phyloP scores from a whole-genome alignment of 106 monocot species.

The Acorus calamus region DNA sequence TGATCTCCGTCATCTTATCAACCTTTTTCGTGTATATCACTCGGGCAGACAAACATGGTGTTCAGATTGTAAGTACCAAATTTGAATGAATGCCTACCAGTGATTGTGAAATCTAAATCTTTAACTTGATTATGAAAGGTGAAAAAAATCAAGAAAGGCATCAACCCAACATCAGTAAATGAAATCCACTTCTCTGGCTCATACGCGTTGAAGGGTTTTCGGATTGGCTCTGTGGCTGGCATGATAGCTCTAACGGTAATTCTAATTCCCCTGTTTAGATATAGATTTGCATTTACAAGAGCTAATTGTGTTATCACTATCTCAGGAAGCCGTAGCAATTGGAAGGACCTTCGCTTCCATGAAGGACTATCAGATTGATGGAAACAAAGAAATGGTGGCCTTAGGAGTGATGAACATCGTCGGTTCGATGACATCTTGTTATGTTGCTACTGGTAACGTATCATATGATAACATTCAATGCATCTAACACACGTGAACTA shows the following conservation, averaged over 20 bases:
- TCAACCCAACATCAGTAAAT: slow-evolving; percentile 67
- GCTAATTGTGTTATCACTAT: neutral
- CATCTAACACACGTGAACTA: too few species aligned
- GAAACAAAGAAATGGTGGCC: slow-evolving; percentile 85
- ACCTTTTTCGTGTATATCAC: slow-evolving; percentile 64
- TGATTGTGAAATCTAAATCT: neutral
- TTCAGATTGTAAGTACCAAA: slow-evolving; percentile 52
- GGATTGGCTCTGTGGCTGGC: slow-evolving; percentile 57
- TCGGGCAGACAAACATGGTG: slow-evolving; percentile 53
- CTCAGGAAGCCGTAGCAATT: slow-evolving; percentile 75
- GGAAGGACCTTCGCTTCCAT: slow-evolving; percentile 73
- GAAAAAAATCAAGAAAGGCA: slow-evolving; percentile 38
- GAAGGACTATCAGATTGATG: slow-evolving; percentile 74
- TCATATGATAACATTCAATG: too few species aligned
- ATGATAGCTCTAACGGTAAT: slow-evolving; percentile 72
- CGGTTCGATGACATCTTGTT: slow-evolving; percentile 78
- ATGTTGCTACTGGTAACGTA: slow-evolving; percentile 56
- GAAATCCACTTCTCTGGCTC: slow-evolving; percentile 56
- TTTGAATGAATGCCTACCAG: neutral
- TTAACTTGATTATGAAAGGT: slow-evolving; percentile 31
- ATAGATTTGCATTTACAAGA: neutral
- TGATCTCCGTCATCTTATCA: slow-evolving; percentile 56
- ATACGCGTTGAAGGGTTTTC: slow-evolving; percentile 42
- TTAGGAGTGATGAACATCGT: slow-evolving; percentile 69
- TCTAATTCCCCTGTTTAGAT: neutral